Evolutionary conservation across 2,329 filamentous ascomycete genomes (phyloP), one percentile per base, ranked within the genome.

Genomic region (Fonsecaea pugnacius): DNA sequence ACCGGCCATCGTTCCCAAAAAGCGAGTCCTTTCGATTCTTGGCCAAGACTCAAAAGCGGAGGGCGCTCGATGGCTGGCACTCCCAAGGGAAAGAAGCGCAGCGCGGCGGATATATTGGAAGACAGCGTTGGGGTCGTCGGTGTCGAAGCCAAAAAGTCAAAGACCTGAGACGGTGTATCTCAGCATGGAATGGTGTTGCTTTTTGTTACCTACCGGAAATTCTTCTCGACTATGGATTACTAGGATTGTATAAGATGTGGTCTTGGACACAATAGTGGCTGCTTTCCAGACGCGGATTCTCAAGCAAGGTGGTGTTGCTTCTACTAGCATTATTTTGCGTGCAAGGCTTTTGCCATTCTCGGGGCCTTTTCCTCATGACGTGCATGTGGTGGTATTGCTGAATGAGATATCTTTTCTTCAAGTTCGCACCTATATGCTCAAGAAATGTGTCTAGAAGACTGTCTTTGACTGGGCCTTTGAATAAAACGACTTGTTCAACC

Each of bases 21-120:
- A 38, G 55, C 16, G 8, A 71, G 70, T 61, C 71, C 71, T 1
- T 72, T 72, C 48, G 71, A 72, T 54, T 58, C 66, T 4, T 72
- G 71, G 71, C 69, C 64, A 21, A 64, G 71, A 33, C 62, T 71
- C 54, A 71, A 71, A 58, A 48, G 58, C 24, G 67, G 65, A 35
- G 51, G 46, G 33, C 50, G 62, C n/a, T 32, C 40, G 58, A 52
- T 54, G 4, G 48, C 58, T 12, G 48, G 65, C 30, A 40, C 59
- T 53, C 46, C 62, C 6, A 68, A 66, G 35, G 58, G 62, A 3
- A 64, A 60, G 56, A 71, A 71, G 64, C 64, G 70, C 55, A 40
- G 61, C 30, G 70, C 69, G 12, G 48, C 58, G 33, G 68, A 70
- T 36, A 54, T 61, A 18, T 35, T 57, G 5, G 65, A 61, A 3